Evolutionary conservation across 352 stramenopile species (phyloP).

Genomic region (Phytopythium montanum): DNA sequence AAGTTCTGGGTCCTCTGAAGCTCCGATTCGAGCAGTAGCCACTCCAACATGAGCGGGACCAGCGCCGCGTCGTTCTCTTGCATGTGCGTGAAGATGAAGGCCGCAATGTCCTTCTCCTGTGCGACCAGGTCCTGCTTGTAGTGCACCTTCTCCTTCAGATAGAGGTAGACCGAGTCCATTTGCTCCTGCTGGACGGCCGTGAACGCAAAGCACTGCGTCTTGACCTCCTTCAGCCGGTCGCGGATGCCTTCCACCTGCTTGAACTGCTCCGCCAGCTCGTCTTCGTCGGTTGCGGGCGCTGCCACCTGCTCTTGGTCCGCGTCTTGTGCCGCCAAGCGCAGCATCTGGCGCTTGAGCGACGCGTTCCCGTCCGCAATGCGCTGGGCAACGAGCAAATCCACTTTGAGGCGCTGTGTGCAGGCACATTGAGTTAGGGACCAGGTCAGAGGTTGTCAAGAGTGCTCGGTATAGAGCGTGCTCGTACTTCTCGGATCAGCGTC

Average conservation of each 20-base stretch:
- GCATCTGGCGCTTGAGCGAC: slow-evolving; percentile 60
- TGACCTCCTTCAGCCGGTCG: slow-evolving; percentile 56
- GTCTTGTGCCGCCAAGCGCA: slow-evolving; percentile 43
- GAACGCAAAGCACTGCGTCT: slow-evolving; percentile 67
- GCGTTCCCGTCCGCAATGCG: slow-evolving; percentile 59
- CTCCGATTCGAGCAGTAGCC: slow-evolving; percentile 72
- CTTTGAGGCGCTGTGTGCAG: slow-evolving; percentile 50
- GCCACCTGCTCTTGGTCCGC: slow-evolving; percentile 17
- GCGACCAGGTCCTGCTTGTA: slow-evolving; percentile 63
- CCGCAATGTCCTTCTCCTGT: slow-evolving; percentile 59
- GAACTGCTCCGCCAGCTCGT: slow-evolving; percentile 45
- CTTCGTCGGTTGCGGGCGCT: slow-evolving; percentile 18
- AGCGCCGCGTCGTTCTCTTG: slow-evolving; percentile 47
- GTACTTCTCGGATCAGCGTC: slow-evolving; percentile 61
- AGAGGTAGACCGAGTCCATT: slow-evolving; percentile 74
- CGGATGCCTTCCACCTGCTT: slow-evolving; percentile 40
- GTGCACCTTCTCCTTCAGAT: slow-evolving; percentile 81
- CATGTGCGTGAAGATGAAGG: slow-evolving; percentile 63
- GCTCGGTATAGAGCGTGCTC: neutral
- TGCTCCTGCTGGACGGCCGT: slow-evolving; percentile 43
- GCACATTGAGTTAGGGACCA: neutral
- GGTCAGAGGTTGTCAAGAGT: neutral
- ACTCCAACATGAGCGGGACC: slow-evolving; percentile 68
- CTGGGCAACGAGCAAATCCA: slow-evolving; percentile 72
- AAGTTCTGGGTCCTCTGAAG: slow-evolving; percentile 53